These are phyloP conservation scores for Solanum aculeatissimum DNA, from an alignment of 305 asterid species.

Conservation along the genomic window DNA sequence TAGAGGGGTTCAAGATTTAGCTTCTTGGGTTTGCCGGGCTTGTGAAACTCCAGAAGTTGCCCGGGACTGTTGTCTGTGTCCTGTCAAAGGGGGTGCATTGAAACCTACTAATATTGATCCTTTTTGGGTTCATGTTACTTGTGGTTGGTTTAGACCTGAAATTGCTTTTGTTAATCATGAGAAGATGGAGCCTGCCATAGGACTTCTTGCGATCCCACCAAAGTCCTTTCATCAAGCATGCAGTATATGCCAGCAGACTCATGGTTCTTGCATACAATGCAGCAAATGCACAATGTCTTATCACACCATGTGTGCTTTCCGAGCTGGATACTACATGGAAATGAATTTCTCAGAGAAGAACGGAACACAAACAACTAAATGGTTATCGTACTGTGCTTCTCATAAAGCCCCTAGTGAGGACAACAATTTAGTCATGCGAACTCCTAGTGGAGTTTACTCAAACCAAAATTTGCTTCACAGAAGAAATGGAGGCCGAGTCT, in stretches of 20 bases:
- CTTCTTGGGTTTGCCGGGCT: not conserved
- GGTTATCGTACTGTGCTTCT: not conserved
- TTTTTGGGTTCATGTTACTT: constrained; percentile 1
- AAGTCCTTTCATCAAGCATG: not conserved
- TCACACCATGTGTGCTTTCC: not conserved
- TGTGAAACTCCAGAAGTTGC: not conserved
- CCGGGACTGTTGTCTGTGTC: not conserved
- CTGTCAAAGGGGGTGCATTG: constrained; percentile 1
- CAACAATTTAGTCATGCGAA: not conserved
- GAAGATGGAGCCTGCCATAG: constrained; percentile 3
- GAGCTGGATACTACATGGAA: not conserved
- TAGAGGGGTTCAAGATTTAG: not conserved
- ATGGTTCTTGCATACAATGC: not conserved
- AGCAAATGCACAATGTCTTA: not conserved
- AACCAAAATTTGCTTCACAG: not conserved
- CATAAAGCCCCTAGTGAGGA: not conserved
- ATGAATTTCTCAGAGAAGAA: not conserved
- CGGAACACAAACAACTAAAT: not conserved
- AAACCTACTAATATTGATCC: constrained; percentile 1
- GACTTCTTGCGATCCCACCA: not conserved
- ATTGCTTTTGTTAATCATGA: not conserved
- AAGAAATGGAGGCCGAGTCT: not conserved
- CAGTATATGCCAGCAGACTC: not conserved
- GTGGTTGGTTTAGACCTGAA: constrained; percentile 5
- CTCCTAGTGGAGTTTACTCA: not conserved